Conservation (phyloP, 352 stramenopile genomes). For the Phytophthora pini region DNA sequence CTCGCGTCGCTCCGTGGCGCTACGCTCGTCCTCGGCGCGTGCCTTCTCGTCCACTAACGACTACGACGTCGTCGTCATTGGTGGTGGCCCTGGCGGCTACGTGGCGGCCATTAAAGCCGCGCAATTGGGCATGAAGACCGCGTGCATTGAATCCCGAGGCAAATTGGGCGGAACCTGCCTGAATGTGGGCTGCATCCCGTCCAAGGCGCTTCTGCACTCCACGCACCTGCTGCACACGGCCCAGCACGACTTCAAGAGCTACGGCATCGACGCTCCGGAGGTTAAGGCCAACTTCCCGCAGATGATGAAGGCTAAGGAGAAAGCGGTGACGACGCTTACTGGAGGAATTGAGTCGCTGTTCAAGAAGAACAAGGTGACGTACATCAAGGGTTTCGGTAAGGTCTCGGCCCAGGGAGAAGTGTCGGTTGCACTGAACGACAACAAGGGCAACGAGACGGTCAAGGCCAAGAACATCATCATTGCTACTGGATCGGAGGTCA, state of each 20-base stretch:
- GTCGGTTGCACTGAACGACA: slow-evolving; percentile 91
- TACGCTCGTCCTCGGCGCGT: slow-evolving; percentile 49
- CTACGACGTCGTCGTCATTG: slow-evolving; percentile 92
- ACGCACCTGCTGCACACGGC: slow-evolving; percentile 97
- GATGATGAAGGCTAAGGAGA: slow-evolving; percentile 97
- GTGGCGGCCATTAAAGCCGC: slow-evolving; percentile 98
- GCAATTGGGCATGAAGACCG: slow-evolving; percentile 98
- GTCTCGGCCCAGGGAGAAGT: slow-evolving; percentile 94
- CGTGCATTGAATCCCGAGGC: slow-evolving; percentile 97
- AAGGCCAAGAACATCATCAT: slow-evolving; percentile 98
- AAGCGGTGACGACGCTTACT: slow-evolving; percentile 95
- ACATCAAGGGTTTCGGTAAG: slow-evolving; percentile 97
- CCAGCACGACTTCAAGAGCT: slow-evolving; percentile 96
- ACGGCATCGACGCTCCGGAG: slow-evolving; percentile 93
- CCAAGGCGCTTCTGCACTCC: slow-evolving; percentile 97
- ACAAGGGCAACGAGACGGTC: slow-evolving; percentile 90
- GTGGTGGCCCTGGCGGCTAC: slow-evolving; percentile 98
- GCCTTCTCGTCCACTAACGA: slow-evolving; percentile 64
- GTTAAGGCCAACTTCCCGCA: slow-evolving; percentile 95
- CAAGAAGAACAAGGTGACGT: slow-evolving; percentile 99
- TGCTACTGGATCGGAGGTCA: slow-evolving; percentile 90
- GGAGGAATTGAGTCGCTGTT: slow-evolving; percentile 98
- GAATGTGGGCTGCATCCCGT: slow-evolving; percentile 99
- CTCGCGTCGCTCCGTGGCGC: slow-evolving; percentile 40
- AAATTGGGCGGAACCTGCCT: slow-evolving; percentile 97